phyloP scores from a whole-genome alignment of 495 filamentous ascomycete species.

The Rhypophila decipiens region DNA sequence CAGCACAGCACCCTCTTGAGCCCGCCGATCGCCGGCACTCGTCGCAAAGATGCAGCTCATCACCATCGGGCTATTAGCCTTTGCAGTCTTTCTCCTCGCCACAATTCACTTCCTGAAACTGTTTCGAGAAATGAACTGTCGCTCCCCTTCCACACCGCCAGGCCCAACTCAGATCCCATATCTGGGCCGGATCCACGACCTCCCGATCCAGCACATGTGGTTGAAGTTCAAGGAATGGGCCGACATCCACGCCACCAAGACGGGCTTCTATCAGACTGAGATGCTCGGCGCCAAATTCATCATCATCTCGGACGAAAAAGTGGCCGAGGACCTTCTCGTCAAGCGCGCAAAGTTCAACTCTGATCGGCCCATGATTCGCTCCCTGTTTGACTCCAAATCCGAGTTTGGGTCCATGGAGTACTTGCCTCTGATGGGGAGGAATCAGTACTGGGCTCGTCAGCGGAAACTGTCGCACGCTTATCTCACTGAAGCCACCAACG shows the following conservation, averaged over 20 bases:
- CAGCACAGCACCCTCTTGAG: too few species aligned
- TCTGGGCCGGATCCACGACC: conserved; percentile 40
- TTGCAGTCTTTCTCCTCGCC: conserved; percentile 14
- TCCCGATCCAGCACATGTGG: conserved; percentile 43
- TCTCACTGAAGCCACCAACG: conserved; percentile 31
- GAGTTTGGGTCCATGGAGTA: conserved; percentile 34
- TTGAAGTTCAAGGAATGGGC: conserved; percentile 48
- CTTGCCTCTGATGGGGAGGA: conserved; percentile 35
- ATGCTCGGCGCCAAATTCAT: conserved; percentile 43
- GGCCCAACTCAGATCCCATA: conserved; percentile 35
- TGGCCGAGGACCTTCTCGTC: conserved; percentile 46
- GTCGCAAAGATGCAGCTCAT: conserved; percentile 9
- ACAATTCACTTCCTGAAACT: conserved; percentile 21
- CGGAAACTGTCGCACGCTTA: conserved; percentile 31
- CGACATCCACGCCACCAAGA: conserved; percentile 35
- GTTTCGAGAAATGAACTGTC: conserved; percentile 31
- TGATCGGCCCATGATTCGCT: conserved; percentile 33
- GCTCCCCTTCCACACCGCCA: conserved; percentile 22
- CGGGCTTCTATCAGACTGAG: conserved; percentile 40
- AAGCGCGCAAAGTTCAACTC: conserved; percentile 43
- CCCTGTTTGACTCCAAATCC: conserved; percentile 37
- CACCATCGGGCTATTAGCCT: conserved; percentile 17
- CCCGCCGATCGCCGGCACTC: too few species aligned
- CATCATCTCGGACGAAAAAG: conserved; percentile 45
- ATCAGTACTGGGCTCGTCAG: conserved; percentile 36